These are phyloP conservation scores for Pugionium cornutum DNA, from an alignment of 345 rosid species.

Conservation along the genomic window DNA sequence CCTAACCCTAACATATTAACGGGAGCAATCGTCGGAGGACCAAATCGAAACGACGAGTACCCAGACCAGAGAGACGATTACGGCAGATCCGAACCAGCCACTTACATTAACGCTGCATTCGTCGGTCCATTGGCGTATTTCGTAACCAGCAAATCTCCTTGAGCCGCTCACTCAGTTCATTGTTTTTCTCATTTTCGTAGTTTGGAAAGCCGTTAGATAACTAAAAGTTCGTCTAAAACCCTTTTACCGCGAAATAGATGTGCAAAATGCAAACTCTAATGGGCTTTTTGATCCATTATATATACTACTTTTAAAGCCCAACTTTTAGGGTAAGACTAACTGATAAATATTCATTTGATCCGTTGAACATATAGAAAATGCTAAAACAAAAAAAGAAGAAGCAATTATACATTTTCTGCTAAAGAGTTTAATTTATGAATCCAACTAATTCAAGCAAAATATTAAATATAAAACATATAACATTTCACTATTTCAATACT, in stretches of 20 bases:
- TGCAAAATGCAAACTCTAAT: constrained; percentile 11
- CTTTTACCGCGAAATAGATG: not conserved
- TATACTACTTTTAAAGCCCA: constrained; percentile 18
- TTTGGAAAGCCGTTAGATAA: constrained; percentile 14
- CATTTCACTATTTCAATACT: too few relatives aligned
- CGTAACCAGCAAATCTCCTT: constrained; percentile 18
- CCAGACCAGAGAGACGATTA: constrained; percentile 55
- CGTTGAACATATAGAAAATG: too few relatives aligned
- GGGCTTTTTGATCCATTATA: not conserved
- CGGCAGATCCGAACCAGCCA: constrained; percentile 57
- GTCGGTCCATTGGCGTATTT: constrained; percentile 70
- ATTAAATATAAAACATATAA: too few relatives aligned
- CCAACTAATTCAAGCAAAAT: too few relatives aligned
- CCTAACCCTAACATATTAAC: constrained; percentile 64
- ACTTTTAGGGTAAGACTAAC: not conserved
- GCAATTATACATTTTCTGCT: too few relatives aligned
- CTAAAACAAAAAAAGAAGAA: too few relatives aligned
- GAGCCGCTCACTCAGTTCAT: not conserved
- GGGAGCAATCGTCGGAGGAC: constrained; percentile 85
- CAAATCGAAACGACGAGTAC: constrained; percentile 57
- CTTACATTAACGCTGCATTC: constrained; percentile 61
- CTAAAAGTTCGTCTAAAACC: not conserved
- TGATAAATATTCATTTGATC: not conserved
- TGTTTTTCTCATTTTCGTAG: not conserved
- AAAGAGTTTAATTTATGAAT: too few relatives aligned